These are phyloP conservation scores for Apiotrichum sp. DNA, from an alignment of 1,284 basidiomycete species.

Conservation along the genomic window DNA sequence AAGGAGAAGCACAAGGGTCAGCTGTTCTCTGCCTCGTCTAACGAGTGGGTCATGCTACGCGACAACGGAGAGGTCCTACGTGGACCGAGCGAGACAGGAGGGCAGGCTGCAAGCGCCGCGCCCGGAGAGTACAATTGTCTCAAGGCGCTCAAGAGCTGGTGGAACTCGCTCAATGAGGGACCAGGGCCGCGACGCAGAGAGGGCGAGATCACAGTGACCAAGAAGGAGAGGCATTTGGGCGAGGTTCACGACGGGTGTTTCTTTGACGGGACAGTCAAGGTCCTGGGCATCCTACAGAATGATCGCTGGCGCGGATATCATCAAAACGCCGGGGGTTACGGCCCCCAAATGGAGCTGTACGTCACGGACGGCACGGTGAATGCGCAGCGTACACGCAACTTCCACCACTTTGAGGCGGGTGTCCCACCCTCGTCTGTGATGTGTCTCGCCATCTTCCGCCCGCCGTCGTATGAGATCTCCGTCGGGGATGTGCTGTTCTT, in stretches of 20 bases:
- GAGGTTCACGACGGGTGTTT: neutral
- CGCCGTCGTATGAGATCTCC: too few relatives aligned
- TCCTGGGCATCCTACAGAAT: conserved; percentile 14
- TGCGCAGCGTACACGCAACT: conserved; percentile 19
- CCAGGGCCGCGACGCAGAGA: neutral
- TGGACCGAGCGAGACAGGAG: neutral
- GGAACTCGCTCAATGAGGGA: neutral
- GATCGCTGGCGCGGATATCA: neutral
- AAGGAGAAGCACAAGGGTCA: conserved; percentile 30
- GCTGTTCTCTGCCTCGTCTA: conserved; percentile 10
- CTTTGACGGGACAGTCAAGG: conserved; percentile 19
- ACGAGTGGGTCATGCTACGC: neutral
- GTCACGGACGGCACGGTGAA: conserved; percentile 33
- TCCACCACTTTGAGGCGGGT: conserved; percentile 15
- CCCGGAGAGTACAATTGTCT: neutral
- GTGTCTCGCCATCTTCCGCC: neutral
- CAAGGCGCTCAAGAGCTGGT: neutral
- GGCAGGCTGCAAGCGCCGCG: neutral
- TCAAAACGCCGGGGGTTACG: neutral
- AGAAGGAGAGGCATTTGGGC: neutral
- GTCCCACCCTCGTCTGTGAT: conserved; percentile 1
- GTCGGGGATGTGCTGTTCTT: conserved; percentile 1
- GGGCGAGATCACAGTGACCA: neutral
- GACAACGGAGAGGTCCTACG: neutral
- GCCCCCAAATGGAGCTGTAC: conserved; percentile 28